Base-by-base conservation (phyloP, 2,329 filamentous ascomycete species). In the Aureobasidium mangrovei region DNA sequence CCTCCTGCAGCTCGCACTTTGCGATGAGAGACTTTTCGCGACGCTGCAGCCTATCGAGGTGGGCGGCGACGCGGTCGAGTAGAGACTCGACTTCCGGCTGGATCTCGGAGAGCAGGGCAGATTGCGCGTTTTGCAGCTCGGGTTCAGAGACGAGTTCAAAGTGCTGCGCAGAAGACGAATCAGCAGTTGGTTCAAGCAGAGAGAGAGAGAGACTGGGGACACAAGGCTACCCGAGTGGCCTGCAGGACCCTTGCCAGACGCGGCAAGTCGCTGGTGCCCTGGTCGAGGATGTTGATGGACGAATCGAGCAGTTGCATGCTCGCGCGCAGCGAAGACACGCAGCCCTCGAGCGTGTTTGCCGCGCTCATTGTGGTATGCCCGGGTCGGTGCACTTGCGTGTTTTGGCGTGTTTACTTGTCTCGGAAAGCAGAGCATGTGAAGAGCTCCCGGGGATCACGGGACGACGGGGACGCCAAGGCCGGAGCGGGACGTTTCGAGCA, bases 101-200 rank as follows among this genome's bases (percentile, higher is more conserved):
- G 61, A 95, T 93, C 67, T 95, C 90, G 64, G 88, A 86, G 62
- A 90, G 85, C 18, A 96, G 81, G 4, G 88, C 84, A 60, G 87
- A 78, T 70, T 96, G 91, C 32, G 91, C 91, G 59, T 85, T 80
- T 58, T 84, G 83, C 42, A 96, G 81, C 49, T 87, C 87, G 9
- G 86, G 82, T 67, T 95, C 88, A 12, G 90, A 88, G 62, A 95
- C 87, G 40, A 95, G 83, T 69, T 96, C 91, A 71, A 95, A 96
- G 73, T 95, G 91, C 85, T 94, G 62, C 54, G 43, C 39, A 29
- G 38, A 43, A 8, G 10, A 18, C 4, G n/a, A n/a, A 27, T 39
- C 18, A 18, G 18, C 18, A 18, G 1, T 18, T 18, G 18, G 18
- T 24, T 41, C 12, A 12, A 7, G 27, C 3, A 32, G 8, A 28